Conservation (phyloP, 306 rosid genomes). For the Gleditsia sinensis region DNA sequence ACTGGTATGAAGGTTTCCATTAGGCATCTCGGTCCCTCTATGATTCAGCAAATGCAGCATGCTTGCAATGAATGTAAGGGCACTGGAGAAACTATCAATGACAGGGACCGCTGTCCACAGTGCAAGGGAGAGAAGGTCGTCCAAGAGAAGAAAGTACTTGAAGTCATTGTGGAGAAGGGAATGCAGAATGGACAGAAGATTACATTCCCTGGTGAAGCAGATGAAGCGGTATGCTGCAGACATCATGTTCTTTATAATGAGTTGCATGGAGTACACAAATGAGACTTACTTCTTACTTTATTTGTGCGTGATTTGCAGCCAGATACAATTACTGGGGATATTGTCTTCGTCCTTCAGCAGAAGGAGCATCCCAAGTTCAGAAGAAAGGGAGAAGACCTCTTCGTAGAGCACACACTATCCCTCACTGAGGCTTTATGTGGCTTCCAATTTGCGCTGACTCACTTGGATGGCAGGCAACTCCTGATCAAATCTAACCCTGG, state of each 20-base stretch:
- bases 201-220: constrained; percentile 97
- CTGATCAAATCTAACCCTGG: constrained; percentile 91
- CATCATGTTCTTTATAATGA: neutral
- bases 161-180: constrained; percentile 91
- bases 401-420: constrained; percentile 76
- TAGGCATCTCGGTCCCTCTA: constrained; percentile 90
- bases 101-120: constrained; percentile 81
- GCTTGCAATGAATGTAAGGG: constrained; percentile 96
- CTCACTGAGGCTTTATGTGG: constrained; percentile 93
- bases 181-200: constrained; percentile 89
- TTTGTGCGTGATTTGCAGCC: constrained; percentile 64
- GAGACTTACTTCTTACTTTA: constrained; percentile 6
- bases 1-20: constrained; percentile 94
- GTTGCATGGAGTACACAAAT: neutral
- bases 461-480: constrained; percentile 86
- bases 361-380: constrained; percentile 90
- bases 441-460: constrained; percentile 77
- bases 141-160: constrained; percentile 95
- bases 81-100: constrained; percentile 90
- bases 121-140: constrained; percentile 95
- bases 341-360: constrained; percentile 88
- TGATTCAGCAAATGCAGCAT: constrained; percentile 99
- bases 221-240: constrained; percentile 69
- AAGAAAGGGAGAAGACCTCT: constrained; percentile 82
- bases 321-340: constrained; percentile 92